Evolutionary conservation across 116 monocot genomes (phyloP).

Genomic region (Iris pallida): DNA sequence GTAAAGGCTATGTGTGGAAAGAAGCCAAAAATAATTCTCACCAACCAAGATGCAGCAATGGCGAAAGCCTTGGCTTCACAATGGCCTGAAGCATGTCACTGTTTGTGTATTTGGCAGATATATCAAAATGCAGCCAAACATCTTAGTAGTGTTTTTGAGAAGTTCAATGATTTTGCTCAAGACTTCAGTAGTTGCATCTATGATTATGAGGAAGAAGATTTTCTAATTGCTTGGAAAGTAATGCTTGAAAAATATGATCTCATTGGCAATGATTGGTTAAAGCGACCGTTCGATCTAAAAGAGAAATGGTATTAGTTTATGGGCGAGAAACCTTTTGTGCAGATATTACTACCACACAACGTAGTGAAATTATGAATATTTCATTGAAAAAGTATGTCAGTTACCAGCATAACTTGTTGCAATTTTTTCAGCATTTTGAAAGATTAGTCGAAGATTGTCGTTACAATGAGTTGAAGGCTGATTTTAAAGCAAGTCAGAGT

Average conservation of each 20-base stretch:
- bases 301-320: slow-evolving; percentile 14
- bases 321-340: slow-evolving; percentile 10
- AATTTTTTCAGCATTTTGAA: slow-evolving; percentile 16
- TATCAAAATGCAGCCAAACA: slow-evolving; percentile 17
- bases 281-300: slow-evolving; percentile 2
- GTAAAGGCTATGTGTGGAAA: slow-evolving; percentile 12
- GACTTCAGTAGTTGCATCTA: slow-evolving; percentile 16
- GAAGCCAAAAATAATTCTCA: slow-evolving; percentile 5
- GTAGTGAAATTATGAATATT: not conserved
- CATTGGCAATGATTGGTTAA: slow-evolving; percentile 15
- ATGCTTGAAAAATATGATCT: slow-evolving; percentile 16
- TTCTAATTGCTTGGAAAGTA: slow-evolving; percentile 1
- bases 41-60: slow-evolving; percentile 10
- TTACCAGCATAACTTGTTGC: not conserved
- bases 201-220: slow-evolving; percentile 21
- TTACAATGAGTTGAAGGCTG: not conserved
- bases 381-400: slow-evolving; percentile 10
- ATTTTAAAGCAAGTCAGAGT: slow-evolving; percentile 11
- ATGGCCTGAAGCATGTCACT: slow-evolving; percentile 11
- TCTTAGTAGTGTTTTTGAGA: slow-evolving; percentile 18
- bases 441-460: slow-evolving; percentile 4
- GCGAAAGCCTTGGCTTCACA: not conserved
- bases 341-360: slow-evolving; percentile 11
- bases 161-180: slow-evolving; percentile 20
- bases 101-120: slow-evolving; percentile 13